A percentile compares a stretch with the other conserved stretches of the same genome.
Conservation (phyloP, 2,329 filamentous ascomycete species). For the Periconia sp. region DNA sequence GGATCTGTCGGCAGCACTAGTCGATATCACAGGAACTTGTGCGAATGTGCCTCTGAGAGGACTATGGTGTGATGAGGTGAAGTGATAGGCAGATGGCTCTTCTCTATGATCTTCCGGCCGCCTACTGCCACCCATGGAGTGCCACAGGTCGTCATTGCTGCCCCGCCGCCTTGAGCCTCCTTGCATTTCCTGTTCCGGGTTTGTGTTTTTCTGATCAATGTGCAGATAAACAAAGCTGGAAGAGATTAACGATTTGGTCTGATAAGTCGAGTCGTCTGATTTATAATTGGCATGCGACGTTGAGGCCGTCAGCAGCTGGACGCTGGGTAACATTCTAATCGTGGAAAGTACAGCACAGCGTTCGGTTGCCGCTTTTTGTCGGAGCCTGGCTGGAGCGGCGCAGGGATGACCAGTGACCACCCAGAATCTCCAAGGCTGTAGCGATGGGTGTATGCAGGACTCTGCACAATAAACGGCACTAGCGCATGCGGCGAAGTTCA, state of each 20-base stretch:
- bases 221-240: constrained; percentile 22
- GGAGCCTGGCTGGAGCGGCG: constrained; percentile 29
- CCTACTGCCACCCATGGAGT: constrained; percentile 25
- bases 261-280: constrained; percentile 21
- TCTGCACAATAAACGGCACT: constrained; percentile 21
- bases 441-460: constrained; percentile 26
- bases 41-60: constrained; percentile 15
- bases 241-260: constrained; percentile 18
- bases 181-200: constrained; percentile 18
- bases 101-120: constrained; percentile 9
- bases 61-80: constrained; percentile 27
- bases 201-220: constrained; percentile 12
- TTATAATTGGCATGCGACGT: constrained; percentile 27
- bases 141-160: constrained; percentile 34
- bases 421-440: constrained; percentile 21
- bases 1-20: constrained; percentile 31
- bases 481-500: constrained; percentile 32
- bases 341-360: constrained; percentile 15
- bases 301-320: constrained; percentile 30
- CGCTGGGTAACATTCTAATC: constrained; percentile 35
- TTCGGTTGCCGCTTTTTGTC: constrained; percentile 22
- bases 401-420: constrained; percentile 21
- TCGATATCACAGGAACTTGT: constrained; percentile 21
- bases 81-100: constrained; percentile 32
- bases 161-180: constrained; percentile 15